These are phyloP conservation scores for Backusella morwellensis DNA, from an alignment of 192 early-diverging fungal genomes.

Conservation along the genomic window DNA sequence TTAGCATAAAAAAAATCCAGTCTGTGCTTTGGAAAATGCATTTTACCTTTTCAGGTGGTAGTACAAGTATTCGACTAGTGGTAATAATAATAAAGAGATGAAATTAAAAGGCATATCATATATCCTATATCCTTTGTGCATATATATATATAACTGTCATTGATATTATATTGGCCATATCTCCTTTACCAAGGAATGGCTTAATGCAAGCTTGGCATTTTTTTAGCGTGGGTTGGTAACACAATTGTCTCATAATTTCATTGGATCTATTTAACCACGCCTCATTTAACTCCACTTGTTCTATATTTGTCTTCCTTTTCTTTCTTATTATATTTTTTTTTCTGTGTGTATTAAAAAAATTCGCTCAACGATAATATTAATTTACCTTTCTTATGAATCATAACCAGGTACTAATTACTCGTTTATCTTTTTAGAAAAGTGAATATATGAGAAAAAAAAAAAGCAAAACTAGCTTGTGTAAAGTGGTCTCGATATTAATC, in stretches of 20 bases:
- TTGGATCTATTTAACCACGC: neutral
- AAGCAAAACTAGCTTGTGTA: neutral
- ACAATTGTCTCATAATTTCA: neutral
- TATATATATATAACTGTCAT: too few relatives aligned
- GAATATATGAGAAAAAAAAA: neutral
- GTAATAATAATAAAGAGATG: too few relatives aligned
- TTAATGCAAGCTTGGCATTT: neutral
- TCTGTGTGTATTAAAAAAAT: neutral
- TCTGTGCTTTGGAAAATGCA: too few relatives aligned
- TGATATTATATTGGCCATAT: neutral
- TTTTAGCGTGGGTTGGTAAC: neutral
- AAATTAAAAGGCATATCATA: too few relatives aligned
- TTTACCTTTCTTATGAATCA: neutral
- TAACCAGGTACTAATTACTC: neutral
- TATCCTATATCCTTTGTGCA: too few relatives aligned
- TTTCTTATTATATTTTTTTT: neutral
- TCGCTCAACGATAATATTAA: neutral
- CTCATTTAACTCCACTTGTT: neutral
- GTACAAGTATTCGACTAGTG: too few relatives aligned
- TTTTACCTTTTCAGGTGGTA: too few relatives aligned
- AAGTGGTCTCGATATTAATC: neutral
- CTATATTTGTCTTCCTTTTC: neutral
- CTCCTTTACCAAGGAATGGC: neutral
- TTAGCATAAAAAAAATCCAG: too few relatives aligned
- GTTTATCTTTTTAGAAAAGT: neutral